phyloP scores from a whole-genome alignment of 108 stramenopile genomes.

The Schizochytrium sp. region DNA sequence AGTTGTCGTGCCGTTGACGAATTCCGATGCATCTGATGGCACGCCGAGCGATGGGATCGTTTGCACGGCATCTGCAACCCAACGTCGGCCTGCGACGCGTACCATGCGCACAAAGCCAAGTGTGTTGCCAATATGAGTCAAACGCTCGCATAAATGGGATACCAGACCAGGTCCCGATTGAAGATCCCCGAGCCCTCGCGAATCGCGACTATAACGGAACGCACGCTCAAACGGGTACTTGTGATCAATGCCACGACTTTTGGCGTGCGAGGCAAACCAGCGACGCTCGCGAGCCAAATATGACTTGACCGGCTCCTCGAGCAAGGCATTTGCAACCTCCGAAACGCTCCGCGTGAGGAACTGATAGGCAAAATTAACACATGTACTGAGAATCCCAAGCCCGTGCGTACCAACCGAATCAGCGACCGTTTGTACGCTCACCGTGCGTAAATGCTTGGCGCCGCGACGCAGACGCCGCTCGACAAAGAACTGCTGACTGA shows the following conservation, averaged over 20 bases:
- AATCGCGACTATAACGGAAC: slow-evolving; percentile 38
- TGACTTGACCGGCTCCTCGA: slow-evolving; percentile 48
- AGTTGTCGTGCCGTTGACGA: no score
- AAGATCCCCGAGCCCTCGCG: slow-evolving; percentile 37
- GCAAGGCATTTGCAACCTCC: slow-evolving; percentile 33
- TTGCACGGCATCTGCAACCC: slow-evolving; percentile 25
- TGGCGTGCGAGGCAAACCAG: slow-evolving; percentile 47
- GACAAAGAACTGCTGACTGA: slow-evolving; percentile 59
- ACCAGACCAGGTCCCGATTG: background rate
- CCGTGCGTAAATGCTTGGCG: slow-evolving; percentile 46
- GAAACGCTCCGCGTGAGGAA: slow-evolving; percentile 36
- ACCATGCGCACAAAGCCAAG: slow-evolving; percentile 53
- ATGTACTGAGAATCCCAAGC: slow-evolving; percentile 48
- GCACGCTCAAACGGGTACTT: slow-evolving; percentile 53
- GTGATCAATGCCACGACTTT: slow-evolving; percentile 29
- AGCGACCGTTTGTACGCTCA: slow-evolving; percentile 37
- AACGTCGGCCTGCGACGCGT: slow-evolving; percentile 31
- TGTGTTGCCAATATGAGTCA: slow-evolving; percentile 61
- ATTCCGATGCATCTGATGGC: background rate
- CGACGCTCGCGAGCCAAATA: slow-evolving; percentile 47
- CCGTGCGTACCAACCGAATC: slow-evolving; percentile 55
- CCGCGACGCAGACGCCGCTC: slow-evolving; percentile 45
- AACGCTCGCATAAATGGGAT: slow-evolving; percentile 40
- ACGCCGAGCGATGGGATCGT: slow-evolving; percentile 27
- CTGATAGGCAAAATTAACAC: slow-evolving; percentile 59